These are phyloP conservation scores for Diaporthe aspalathi DNA, from an alignment of 2,329 filamentous ascomycete species.

Conservation along the genomic window DNA sequence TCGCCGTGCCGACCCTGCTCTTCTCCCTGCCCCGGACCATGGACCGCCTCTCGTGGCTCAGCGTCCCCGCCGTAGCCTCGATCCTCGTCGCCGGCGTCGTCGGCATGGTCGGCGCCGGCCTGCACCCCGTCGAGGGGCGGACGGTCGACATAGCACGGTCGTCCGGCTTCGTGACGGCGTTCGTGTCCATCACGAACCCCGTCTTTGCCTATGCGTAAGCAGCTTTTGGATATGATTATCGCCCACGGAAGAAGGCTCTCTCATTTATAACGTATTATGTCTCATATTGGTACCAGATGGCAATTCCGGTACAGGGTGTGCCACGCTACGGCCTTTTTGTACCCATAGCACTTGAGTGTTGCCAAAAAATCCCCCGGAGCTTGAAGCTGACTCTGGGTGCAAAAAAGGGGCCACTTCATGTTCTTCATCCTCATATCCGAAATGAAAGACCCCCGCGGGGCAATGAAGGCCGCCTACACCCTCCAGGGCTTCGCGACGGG, in stretches of 20 bases:
- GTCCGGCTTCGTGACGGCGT: conserved; percentile 56
- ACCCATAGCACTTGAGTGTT: too few species aligned
- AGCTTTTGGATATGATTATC: too few species aligned
- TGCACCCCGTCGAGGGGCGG: conserved; percentile 52
- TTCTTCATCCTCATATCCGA: conserved; percentile 66
- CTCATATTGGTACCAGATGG: too few species aligned
- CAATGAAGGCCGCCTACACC: conserved; percentile 62
- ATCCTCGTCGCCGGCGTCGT: conserved; percentile 63
- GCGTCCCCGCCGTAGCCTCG: conserved; percentile 55
- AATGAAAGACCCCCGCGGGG: conserved; percentile 62
- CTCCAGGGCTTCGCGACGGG: conserved; percentile 62
- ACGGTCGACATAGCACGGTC: conserved; percentile 52
- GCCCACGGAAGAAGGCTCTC: too few species aligned
- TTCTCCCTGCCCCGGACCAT: conserved; percentile 62
- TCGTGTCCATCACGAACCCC: conserved; percentile 61
- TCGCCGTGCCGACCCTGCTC: conserved; percentile 59
- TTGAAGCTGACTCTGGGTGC: too few species aligned
- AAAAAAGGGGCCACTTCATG: conserved; percentile 58
- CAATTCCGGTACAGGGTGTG: too few species aligned
- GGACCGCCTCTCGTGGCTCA: conserved; percentile 60
- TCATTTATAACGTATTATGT: too few species aligned
- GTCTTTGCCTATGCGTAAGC: conserved; percentile 60
- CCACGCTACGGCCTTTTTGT: too few species aligned
- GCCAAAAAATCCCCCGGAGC: too few species aligned
- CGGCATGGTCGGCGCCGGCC: conserved; percentile 61